Conservation (phyloP, 139 green algal genomes). For the Ostreobium quekettii region DNA sequence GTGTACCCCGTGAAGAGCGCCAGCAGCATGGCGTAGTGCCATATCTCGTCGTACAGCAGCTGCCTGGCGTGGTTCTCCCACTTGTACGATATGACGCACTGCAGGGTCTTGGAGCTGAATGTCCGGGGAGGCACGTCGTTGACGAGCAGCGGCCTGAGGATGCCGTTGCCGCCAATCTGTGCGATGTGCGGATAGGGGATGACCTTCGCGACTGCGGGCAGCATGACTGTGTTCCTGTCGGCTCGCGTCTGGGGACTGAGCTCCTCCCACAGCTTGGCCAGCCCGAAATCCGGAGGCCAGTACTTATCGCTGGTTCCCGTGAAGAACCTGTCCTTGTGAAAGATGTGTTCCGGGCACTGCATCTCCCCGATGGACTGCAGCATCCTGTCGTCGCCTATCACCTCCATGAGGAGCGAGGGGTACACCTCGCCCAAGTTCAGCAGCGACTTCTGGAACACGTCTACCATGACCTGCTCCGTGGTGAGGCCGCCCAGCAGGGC, state of each 20-base stretch:
- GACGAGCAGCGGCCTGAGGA: slow-evolving; percentile 3
- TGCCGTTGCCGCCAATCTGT: slow-evolving; percentile 1
- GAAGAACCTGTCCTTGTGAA: too few species aligned
- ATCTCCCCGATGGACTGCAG: neutral
- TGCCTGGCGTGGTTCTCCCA: slow-evolving; percentile 8
- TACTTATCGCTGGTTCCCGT: too few species aligned
- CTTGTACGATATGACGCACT: slow-evolving; percentile 13
- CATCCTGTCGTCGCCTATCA: slow-evolving; percentile 4
- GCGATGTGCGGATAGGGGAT: slow-evolving; percentile 1
- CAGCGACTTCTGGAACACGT: neutral
- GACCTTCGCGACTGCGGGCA: neutral
- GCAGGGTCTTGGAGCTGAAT: slow-evolving; percentile 1
- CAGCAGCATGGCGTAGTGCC: slow-evolving; percentile 7
- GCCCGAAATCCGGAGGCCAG: too few species aligned
- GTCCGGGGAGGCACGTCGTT: neutral
- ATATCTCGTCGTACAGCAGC: slow-evolving; percentile 12
- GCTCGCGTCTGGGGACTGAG: too few species aligned
- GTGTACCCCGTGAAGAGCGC: neutral
- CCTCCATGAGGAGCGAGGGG: slow-evolving; percentile 1
- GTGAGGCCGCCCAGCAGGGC: slow-evolving; percentile 1
- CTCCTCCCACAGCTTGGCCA: too few species aligned
- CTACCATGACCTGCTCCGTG: neutral
- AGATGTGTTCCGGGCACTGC: too few species aligned
- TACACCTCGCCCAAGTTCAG: slow-evolving; percentile 2
- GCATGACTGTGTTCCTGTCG: neutral